Percentiles rank a stretch among this genome's conserved stretches.
phyloP scores from a whole-genome alignment of 192 early-diverging fungal genomes.

The Mortierella antarctica region DNA sequence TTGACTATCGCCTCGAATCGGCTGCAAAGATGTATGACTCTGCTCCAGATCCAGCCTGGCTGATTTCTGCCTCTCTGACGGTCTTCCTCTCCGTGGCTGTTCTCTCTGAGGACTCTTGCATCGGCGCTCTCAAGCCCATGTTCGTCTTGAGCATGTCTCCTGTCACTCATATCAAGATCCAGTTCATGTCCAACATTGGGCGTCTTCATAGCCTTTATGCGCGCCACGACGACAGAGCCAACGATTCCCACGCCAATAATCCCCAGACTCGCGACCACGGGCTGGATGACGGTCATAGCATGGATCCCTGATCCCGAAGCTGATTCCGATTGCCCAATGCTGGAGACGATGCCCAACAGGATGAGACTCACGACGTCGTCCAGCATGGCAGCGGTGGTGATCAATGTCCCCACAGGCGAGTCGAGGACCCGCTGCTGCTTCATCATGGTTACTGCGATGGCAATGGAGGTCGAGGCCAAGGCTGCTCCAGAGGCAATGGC shows the following conservation, averaged over 20 bases:
- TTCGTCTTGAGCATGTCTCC: no score
- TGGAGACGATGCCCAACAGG: constrained; percentile 34
- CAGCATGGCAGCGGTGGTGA: constrained; percentile 47
- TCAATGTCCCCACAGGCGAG: constrained; percentile 20
- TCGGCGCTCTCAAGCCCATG: no score
- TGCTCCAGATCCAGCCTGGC: no score
- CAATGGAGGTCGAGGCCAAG: constrained; percentile 54
- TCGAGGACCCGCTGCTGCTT: constrained; percentile 35
- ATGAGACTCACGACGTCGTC: constrained; percentile 41
- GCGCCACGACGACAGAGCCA: constrained; percentile 11
- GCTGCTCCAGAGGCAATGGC: constrained; percentile 41
- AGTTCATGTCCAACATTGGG: neutral
- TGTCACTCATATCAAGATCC: no score
- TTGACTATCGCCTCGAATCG: constrained; percentile 8
- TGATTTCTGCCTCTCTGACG: no score
- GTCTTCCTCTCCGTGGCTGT: no score
- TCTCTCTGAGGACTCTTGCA: no score
- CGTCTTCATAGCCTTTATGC: neutral
- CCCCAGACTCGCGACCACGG: constrained; percentile 38
- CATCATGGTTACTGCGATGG: constrained; percentile 38
- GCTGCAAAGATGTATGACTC: neutral
- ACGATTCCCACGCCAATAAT: constrained; percentile 25
- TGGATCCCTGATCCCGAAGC: constrained; percentile 3
- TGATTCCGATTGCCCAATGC: constrained; percentile 8
- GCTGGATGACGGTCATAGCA: constrained; percentile 38